Evolutionary conservation across 495 filamentous ascomycete species (phyloP).

Genomic region (Xylaria intraflava): DNA sequence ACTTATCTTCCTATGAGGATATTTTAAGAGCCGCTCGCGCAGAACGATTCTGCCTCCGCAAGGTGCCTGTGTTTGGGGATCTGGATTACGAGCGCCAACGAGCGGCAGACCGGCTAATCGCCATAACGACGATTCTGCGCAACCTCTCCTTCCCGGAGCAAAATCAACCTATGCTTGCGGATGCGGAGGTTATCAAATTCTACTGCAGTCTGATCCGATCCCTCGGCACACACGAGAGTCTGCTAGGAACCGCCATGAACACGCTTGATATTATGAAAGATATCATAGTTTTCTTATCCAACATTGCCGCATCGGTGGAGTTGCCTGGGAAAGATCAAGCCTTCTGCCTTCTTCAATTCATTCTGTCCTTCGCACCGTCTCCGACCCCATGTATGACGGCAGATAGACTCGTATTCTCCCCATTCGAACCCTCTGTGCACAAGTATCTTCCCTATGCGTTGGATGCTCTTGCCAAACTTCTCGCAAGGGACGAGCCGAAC

Average conservation of each 20-base stretch:
- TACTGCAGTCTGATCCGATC: slow-evolving; percentile 74
- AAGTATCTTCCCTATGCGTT: slow-evolving; percentile 84
- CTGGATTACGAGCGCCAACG: slow-evolving; percentile 75
- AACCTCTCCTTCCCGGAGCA: slow-evolving; percentile 82
- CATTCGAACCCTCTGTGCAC: slow-evolving; percentile 74
- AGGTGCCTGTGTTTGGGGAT: slow-evolving; percentile 68
- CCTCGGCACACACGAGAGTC: slow-evolving; percentile 81
- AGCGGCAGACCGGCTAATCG: slow-evolving; percentile 78
- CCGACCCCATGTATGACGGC: slow-evolving; percentile 47
- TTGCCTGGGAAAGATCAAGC: slow-evolving; percentile 86
- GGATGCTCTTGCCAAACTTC: slow-evolving; percentile 83
- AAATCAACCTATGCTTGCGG: slow-evolving; percentile 66
- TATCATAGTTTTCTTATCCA: slow-evolving; percentile 78
- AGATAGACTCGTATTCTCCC: slow-evolving; percentile 63
- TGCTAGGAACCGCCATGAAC: slow-evolving; percentile 71
- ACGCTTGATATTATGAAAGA: slow-evolving; percentile 97
- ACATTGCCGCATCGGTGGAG: slow-evolving; percentile 72
- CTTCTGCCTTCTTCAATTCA: slow-evolving; percentile 75
- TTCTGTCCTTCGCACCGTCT: slow-evolving; percentile 83
- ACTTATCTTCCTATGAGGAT: slow-evolving; percentile 79
- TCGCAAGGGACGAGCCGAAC: slow-evolving; percentile 92
- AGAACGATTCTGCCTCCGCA: slow-evolving; percentile 63
- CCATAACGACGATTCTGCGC: slow-evolving; percentile 84
- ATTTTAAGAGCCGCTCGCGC: slow-evolving; percentile 66
- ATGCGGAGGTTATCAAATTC: slow-evolving; percentile 69